These are phyloP conservation scores for Candida sp. DNA, from an alignment of 1,139 yeast genomes.

Conservation along the genomic window DNA sequence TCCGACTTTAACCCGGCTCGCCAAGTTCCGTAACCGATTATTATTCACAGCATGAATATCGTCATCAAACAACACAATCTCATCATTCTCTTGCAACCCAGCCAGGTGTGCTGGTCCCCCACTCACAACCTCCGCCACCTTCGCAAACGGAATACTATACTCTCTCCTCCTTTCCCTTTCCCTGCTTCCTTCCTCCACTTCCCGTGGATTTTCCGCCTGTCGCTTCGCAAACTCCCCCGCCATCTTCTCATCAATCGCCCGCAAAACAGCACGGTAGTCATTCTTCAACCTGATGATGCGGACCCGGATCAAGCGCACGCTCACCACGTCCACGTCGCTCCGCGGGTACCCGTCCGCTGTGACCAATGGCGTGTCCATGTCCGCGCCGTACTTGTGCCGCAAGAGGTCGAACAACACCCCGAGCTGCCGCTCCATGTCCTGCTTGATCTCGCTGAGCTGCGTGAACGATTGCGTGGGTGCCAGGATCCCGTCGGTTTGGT, in stretches of 20 bases:
- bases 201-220: slow-evolving; percentile 8
- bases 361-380: slow-evolving; percentile 68
- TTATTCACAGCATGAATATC: slow-evolving; percentile 58
- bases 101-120: slow-evolving; percentile 54
- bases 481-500: slow-evolving; percentile 14
- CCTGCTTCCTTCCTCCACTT: background rate
- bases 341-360: slow-evolving; percentile 87
- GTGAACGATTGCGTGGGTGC: slow-evolving; percentile 22
- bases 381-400: slow-evolving; percentile 41
- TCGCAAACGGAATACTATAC: slow-evolving; percentile 58
- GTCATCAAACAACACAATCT: slow-evolving; percentile 53
- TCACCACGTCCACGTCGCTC: slow-evolving; percentile 78
- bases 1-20: slow-evolving; percentile 32
- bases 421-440: slow-evolving; percentile 37
- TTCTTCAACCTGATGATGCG: slow-evolving; percentile 70
- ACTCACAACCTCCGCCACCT: slow-evolving; percentile 47
- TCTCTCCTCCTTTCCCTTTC: background rate
- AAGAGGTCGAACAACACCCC: slow-evolving; percentile 34
- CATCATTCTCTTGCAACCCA: slow-evolving; percentile 50
- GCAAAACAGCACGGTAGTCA: slow-evolving; percentile 60
- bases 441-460: slow-evolving; percentile 34
- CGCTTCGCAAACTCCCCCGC: slow-evolving; percentile 38
- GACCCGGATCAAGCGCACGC: slow-evolving; percentile 63
- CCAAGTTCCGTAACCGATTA: slow-evolving; percentile 43
- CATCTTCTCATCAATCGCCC: slow-evolving; percentile 51